phyloP scores from a whole-genome alignment of 2,329 filamentous ascomycete species.

The Phaeosphaeria sp. region DNA sequence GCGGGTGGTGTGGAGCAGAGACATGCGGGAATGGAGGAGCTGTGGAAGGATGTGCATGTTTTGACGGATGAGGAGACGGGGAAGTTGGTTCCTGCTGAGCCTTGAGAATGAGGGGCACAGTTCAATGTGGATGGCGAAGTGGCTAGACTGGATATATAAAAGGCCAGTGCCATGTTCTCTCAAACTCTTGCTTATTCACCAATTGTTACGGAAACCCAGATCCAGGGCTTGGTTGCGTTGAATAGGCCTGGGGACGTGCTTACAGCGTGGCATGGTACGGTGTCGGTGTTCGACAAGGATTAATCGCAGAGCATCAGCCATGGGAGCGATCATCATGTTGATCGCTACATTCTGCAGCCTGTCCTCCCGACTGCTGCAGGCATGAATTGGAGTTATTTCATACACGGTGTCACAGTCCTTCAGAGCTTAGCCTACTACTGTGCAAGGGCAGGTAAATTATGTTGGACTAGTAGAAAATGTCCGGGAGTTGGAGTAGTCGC shows the following conservation, averaged over 20 bases:
- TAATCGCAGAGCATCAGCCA: slow-evolving; percentile 10
- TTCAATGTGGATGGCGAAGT: too few species aligned
- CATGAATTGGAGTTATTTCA: slow-evolving; percentile 56
- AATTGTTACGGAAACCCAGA: not conserved
- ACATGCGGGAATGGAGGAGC: not conserved
- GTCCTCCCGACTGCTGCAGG: slow-evolving; percentile 30
- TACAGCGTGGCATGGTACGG: not conserved
- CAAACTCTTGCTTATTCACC: too few species aligned
- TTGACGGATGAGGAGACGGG: not conserved
- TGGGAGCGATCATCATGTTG: slow-evolving; percentile 21
- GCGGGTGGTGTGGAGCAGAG: not conserved
- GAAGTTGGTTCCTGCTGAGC: not conserved
- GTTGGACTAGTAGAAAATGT: slow-evolving; percentile 21
- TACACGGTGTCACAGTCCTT: slow-evolving; percentile 50
- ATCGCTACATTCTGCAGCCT: slow-evolving; percentile 21
- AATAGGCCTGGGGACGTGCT: not conserved
- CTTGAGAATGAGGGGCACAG: not conserved
- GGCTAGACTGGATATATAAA: too few species aligned
- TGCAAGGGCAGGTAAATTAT: slow-evolving; percentile 46
- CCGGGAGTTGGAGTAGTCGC: not conserved
- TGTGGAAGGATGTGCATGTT: not conserved
- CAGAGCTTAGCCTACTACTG: slow-evolving; percentile 52
- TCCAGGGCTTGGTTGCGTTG: not conserved
- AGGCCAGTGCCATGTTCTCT: too few species aligned
- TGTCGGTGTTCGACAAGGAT: slow-evolving; percentile 4